Conservation (phyloP, 106 monocot species). For the Dactylorhiza incarnata region DNA sequence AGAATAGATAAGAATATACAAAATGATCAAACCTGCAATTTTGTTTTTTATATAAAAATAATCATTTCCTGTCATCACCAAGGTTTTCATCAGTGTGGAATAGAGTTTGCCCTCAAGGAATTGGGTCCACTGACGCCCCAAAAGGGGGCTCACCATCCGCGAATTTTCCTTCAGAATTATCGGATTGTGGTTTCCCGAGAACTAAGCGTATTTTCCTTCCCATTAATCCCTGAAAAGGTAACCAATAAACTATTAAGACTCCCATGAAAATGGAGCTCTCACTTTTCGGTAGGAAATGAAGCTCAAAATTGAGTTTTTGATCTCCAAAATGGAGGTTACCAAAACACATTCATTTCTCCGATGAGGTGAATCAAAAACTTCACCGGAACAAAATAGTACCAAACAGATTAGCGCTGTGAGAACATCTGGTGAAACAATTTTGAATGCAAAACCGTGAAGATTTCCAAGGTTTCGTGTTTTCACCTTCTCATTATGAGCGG, state of each 20-base stretch:
- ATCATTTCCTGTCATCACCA: neutral
- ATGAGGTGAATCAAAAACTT: no score
- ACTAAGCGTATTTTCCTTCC: slow-evolving; percentile 51
- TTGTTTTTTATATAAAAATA: neutral
- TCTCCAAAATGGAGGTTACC: no score
- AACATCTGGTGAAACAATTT: neutral
- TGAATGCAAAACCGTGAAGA: neutral
- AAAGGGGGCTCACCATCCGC: neutral
- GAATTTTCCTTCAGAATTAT: neutral
- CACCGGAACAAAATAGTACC: neutral
- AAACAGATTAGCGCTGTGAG: neutral
- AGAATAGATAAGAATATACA: neutral
- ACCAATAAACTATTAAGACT: neutral
- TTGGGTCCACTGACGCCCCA: neutral
- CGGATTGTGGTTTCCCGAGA: slow-evolving; percentile 21
- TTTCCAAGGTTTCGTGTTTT: neutral
- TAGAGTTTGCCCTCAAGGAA: neutral
- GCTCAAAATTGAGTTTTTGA: no score
- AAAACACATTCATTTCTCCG: no score
- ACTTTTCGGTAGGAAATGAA: neutral
- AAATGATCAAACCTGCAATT: neutral
- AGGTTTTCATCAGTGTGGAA: neutral
- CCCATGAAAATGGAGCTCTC: neutral
- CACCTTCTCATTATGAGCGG: slow-evolving; percentile 64
- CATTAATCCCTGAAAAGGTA: slow-evolving; percentile 42